Percentiles rank a stretch among this genome's conserved stretches.
Evolutionary conservation across 2,329 filamentous ascomycete species (phyloP).

Genomic region (Aspergillus bombycis): DNA sequence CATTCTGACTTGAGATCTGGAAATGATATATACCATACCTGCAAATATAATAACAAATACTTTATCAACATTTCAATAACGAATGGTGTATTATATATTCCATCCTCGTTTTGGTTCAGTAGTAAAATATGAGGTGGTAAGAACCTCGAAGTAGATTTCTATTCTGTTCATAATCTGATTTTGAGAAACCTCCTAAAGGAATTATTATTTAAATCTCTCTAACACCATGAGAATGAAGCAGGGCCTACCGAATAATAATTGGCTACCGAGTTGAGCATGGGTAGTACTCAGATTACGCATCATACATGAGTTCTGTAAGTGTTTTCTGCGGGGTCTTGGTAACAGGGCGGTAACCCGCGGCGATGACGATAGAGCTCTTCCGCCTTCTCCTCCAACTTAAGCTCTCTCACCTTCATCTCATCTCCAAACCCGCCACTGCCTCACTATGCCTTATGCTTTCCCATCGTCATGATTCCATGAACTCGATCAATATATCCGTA

Average conservation of each 20-base stretch:
- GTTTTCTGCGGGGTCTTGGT: slow-evolving; percentile 1
- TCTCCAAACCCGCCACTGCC: background rate
- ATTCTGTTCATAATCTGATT: too few species aligned
- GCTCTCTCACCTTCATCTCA: background rate
- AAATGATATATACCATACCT: background rate
- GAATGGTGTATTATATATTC: background rate
- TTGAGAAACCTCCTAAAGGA: background rate
- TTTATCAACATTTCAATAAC: background rate
- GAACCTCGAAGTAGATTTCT: background rate
- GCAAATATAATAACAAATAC: background rate
- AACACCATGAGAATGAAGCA: too few species aligned
- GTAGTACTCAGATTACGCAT: slow-evolving; percentile 15
- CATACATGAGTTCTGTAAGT: background rate
- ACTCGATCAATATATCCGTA: background rate
- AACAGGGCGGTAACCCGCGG: slow-evolving; percentile 9
- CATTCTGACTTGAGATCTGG: slow-evolving; percentile 1
- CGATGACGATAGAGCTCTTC: slow-evolving; percentile 32
- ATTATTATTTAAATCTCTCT: background rate
- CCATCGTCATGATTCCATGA: background rate
- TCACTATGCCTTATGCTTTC: background rate
- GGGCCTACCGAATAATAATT: background rate
- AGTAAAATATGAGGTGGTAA: background rate
- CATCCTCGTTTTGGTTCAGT: background rate
- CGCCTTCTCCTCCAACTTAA: slow-evolving; percentile 14
- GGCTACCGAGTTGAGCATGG: background rate